phyloP scores from a whole-genome alignment of 257 asterid species.

The Catharanthus roseus region DNA sequence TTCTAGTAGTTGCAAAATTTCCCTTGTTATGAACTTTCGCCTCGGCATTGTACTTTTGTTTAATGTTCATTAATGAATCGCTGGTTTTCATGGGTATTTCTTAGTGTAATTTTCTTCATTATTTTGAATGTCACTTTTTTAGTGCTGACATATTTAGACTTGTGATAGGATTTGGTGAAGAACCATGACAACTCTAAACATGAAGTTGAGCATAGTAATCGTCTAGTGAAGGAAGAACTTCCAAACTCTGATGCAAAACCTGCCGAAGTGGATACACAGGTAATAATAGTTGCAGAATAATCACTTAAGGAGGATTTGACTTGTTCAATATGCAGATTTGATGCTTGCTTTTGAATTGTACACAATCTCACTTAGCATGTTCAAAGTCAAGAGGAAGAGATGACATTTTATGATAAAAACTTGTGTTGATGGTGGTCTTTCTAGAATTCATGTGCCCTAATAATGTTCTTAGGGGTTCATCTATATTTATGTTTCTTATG shows the following conservation, averaged over 20 bases:
- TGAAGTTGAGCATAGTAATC: conserved; percentile 46
- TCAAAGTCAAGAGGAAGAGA: conserved; percentile 31
- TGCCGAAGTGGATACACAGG: conserved; percentile 37
- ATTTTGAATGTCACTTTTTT: not conserved
- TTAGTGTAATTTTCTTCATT: conserved; percentile 7
- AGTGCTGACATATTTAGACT: conserved; percentile 17
- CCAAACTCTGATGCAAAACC: conserved; percentile 31
- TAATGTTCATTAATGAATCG: not conserved
- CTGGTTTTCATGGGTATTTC: conserved; percentile 5
- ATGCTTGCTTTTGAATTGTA: conserved; percentile 7
- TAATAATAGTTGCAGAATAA: conserved; percentile 6
- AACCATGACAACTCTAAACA: conserved; percentile 37
- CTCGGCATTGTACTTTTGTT: not conserved
- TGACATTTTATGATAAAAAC: conserved; percentile 30
- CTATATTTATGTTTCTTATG: not conserved
- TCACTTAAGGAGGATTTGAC: not conserved
- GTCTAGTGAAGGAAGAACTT: conserved; percentile 26
- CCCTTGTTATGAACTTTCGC: conserved; percentile 1
- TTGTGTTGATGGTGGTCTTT: conserved; percentile 38
- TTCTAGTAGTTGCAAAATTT: not conserved
- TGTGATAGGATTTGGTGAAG: conserved; percentile 47
- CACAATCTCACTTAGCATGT: conserved; percentile 23
- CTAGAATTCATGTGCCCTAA: conserved; percentile 39
- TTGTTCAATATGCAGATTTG: conserved; percentile 2
- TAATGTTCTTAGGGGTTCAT: not conserved